A percentile compares a stretch with the other conserved stretches of the same genome.
Evolutionary conservation across 148 eudicot genomes (phyloP).

Genomic region (Rhododendron vialii): DNA sequence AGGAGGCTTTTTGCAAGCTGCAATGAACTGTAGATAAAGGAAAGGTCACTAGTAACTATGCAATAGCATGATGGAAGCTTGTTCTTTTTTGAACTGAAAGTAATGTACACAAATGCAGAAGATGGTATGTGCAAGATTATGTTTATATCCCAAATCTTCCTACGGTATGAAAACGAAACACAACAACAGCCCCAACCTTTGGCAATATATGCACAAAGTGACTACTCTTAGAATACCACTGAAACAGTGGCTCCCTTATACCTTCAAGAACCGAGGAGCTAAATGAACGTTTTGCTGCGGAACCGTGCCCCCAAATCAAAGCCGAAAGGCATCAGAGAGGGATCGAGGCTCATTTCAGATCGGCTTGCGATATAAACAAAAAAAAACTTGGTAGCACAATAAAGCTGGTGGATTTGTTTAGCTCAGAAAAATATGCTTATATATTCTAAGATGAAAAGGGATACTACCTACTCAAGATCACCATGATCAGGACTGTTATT

Average conservation of each 20-base stretch:
- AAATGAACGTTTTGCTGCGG: no score
- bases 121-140: neutral
- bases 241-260: no score
- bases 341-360: neutral
- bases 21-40: conserved; percentile 68
- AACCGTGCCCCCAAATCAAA: neutral
- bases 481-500: neutral
- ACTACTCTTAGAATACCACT: no score
- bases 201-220: no score
- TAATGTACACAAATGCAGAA: neutral
- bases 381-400: neutral
- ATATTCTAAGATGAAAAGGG: no score
- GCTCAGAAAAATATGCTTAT: neutral
- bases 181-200: neutral
- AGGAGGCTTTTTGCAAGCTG: conserved; percentile 97
- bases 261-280: neutral
- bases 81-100: neutral
- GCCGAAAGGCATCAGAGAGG: neutral
- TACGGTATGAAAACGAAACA: neutral
- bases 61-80: neutral
- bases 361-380: neutral
- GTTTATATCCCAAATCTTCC: neutral
- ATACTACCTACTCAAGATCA: neutral
- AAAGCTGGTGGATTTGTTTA: neutral
- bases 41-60: neutral